Evolutionary conservation across 148 eudicot species (phyloP).

Genomic region (Rheum nobile): DNA sequence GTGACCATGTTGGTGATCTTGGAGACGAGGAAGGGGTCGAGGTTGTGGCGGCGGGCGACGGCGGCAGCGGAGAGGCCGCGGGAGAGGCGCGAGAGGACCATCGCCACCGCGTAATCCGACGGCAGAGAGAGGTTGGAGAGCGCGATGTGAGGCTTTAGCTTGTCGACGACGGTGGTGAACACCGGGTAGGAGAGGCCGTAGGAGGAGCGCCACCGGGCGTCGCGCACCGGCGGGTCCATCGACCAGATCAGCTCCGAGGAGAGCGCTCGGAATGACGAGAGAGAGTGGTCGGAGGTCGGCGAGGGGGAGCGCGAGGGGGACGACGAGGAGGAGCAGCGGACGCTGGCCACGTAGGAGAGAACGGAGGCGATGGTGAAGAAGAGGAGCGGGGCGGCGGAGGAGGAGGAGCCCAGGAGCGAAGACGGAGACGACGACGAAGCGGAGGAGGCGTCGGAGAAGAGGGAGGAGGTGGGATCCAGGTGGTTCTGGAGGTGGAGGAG

Average conservation of each 20-base stretch:
- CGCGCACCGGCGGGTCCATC: too few species aligned
- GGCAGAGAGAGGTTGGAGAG: constrained; percentile 78
- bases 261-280: too few species aligned
- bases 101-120: constrained; percentile 85
- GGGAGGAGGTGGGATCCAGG: too few species aligned
- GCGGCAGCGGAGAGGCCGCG: constrained; percentile 51
- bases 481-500: too few species aligned
- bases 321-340: too few species aligned
- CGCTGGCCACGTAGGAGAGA: constrained; percentile 61
- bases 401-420: too few species aligned
- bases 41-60: constrained; percentile 52
- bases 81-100: constrained; percentile 73
- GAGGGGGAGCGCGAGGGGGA: too few species aligned
- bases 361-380: constrained; percentile 67
- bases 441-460: too few species aligned
- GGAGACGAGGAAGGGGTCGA: constrained; percentile 77
- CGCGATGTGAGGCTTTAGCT: constrained; percentile 65
- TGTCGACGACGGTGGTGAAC: constrained; percentile 69
- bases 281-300: too few species aligned
- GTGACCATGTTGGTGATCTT: constrained; percentile 96
- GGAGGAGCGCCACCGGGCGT: too few species aligned
- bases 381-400: constrained; percentile 63
- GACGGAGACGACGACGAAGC: too few species aligned
- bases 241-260: too few species aligned
- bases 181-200: constrained; percentile 85